Percentiles rank a stretch among this genome's conserved stretches.
Conservation (phyloP, 306 rosid species). For the Oxytropis ochrocephala region DNA sequence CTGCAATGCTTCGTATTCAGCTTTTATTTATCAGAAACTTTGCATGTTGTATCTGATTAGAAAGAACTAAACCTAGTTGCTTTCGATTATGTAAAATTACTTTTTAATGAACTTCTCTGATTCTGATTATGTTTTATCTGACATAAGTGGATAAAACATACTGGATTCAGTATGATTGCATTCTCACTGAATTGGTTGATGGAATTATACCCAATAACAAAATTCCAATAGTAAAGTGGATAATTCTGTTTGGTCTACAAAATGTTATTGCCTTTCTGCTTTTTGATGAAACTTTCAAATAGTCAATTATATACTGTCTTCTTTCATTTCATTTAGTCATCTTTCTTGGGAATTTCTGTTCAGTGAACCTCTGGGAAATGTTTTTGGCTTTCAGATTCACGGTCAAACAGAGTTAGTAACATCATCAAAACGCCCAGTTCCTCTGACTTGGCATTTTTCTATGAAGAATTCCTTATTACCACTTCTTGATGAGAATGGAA, state of each 20-base stretch:
- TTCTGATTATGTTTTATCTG: conserved; percentile 1
- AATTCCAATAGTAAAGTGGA: not conserved
- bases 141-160: not conserved
- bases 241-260: conserved; percentile 11
- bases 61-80: conserved; percentile 8
- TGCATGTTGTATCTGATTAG: not conserved
- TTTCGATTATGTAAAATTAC: conserved; percentile 2
- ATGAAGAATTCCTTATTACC: conserved; percentile 62
- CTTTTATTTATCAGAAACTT: not conserved
- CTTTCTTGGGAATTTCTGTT: not conserved
- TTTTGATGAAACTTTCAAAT: conserved; percentile 49
- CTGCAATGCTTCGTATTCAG: not conserved
- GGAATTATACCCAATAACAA: not conserved
- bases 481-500: conserved; percentile 80
- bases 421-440: conserved; percentile 89
- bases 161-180: conserved; percentile 5
- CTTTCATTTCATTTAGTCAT: conserved; percentile 14
- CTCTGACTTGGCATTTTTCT: conserved; percentile 92
- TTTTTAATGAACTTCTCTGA: not conserved
- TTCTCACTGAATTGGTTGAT: conserved; percentile 1
- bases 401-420: conserved; percentile 91
- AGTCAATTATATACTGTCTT: not conserved
- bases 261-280: conserved; percentile 37
- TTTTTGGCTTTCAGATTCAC: conserved; percentile 61
- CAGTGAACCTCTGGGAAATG: not conserved